Percentiles rank a stretch among this genome's conserved stretches.
These are phyloP conservation scores for Floccularia luteovirens DNA, from an alignment of 768 basidiomycete species.

Conservation along the genomic window DNA sequence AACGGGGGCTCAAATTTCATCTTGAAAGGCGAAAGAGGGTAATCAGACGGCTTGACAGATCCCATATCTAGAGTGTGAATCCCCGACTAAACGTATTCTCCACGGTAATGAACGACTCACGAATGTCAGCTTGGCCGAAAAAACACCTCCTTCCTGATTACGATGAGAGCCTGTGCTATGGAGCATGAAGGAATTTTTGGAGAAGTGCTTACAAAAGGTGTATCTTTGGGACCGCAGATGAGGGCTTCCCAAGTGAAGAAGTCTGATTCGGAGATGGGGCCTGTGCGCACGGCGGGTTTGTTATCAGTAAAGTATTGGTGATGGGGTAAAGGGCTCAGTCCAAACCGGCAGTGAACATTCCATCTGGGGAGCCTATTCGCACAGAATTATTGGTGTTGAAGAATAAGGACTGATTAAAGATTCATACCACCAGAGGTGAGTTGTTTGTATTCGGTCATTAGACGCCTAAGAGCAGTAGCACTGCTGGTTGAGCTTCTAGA, in stretches of 20 bases:
- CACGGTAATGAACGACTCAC: constrained; percentile 57
- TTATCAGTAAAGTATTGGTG: constrained; percentile 1
- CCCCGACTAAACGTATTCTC: too few species aligned
- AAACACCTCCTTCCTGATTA: constrained; percentile 86
- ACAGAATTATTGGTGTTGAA: neutral
- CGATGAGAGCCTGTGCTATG: constrained; percentile 5
- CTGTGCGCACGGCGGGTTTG: constrained; percentile 26
- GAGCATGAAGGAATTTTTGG: neutral
- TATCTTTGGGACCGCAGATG: constrained; percentile 90
- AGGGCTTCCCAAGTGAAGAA: constrained; percentile 97
- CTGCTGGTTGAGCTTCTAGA: constrained; percentile 44
- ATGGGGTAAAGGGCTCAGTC: constrained; percentile 5
- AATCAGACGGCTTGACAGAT: constrained; percentile 71
- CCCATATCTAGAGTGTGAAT: too few species aligned
- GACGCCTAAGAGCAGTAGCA: constrained; percentile 71
- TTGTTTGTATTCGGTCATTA: constrained; percentile 93
- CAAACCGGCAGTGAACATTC: constrained; percentile 90
- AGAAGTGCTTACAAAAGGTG: constrained; percentile 67
- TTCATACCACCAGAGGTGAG: constrained; percentile 66
- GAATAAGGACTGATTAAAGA: constrained; percentile 1
- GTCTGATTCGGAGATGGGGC: constrained; percentile 86
- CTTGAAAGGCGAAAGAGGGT: constrained; percentile 97
- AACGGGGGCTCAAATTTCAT: constrained; percentile 98
- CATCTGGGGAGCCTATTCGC: constrained; percentile 71
- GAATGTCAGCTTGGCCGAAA: constrained; percentile 87